Evolutionary conservation across 352 stramenopile genomes (phyloP).

Genomic region (Phytophthora pseudosyringae): DNA sequence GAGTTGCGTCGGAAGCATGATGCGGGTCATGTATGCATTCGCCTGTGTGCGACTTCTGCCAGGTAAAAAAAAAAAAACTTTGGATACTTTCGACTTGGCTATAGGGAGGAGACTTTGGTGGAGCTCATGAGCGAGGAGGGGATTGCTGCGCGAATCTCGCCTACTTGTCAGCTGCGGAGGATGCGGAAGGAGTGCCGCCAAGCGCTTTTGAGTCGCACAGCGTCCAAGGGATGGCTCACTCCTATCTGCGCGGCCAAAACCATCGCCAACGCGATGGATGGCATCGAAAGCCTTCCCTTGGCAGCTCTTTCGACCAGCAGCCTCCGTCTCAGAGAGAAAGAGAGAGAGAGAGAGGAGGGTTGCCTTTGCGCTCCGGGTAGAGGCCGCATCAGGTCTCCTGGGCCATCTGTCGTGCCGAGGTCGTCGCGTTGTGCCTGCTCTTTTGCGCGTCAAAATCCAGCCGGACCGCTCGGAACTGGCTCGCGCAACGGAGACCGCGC

Average conservation of each 20-base stretch:
- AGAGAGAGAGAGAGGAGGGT: conserved; percentile 1
- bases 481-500: conserved; percentile 1
- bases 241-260: too few relatives aligned
- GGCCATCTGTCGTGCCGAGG: conserved; percentile 10
- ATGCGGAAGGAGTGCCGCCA: conserved; percentile 10
- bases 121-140: too few relatives aligned
- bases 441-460: conserved; percentile 32
- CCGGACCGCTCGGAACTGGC: conserved; percentile 26
- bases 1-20: conserved; percentile 13
- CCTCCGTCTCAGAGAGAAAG: conserved; percentile 15
- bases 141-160: conserved; percentile 1
- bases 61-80: not conserved
- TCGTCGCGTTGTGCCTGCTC: conserved; percentile 16
- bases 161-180: conserved; percentile 5
- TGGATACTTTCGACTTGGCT: not conserved
- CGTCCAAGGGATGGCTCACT: too few relatives aligned
- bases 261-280: not conserved
- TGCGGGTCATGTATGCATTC: conserved; percentile 7
- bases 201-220: not conserved
- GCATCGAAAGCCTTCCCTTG: not conserved
- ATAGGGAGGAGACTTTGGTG: too few relatives aligned
- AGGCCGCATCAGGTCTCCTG: conserved; percentile 13
- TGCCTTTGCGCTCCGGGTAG: conserved; percentile 1
- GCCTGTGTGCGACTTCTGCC: not conserved
- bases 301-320: conserved; percentile 3